A percentile compares a stretch with the other conserved stretches of the same genome.
phyloP scores from a whole-genome alignment of 129 eudicot genomes.

The Flaveria robusta region DNA sequence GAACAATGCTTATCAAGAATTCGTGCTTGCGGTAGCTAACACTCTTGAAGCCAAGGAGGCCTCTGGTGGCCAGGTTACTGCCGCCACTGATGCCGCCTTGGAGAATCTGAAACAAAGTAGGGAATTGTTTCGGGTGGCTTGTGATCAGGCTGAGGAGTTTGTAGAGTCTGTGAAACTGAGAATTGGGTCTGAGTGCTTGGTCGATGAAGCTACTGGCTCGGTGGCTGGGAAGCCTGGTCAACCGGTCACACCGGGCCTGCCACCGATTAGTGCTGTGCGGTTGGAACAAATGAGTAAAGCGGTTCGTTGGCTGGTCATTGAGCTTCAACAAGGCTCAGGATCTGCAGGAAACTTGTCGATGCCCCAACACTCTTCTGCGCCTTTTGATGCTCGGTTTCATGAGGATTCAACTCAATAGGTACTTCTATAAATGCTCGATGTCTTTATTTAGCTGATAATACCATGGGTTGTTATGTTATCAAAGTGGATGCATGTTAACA shows the following conservation, averaged over 20 bases:
- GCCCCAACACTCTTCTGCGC: slow-evolving; percentile 57
- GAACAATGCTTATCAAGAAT: slow-evolving; percentile 69
- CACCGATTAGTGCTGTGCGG: slow-evolving; percentile 84
- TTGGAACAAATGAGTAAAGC: slow-evolving; percentile 97
- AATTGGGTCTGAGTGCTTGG: slow-evolving; percentile 86
- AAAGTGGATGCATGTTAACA: neutral
- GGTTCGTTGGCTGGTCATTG: slow-evolving; percentile 84
- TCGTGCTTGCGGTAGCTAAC: slow-evolving; percentile 57
- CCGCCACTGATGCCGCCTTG: slow-evolving; percentile 72
- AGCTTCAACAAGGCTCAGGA: slow-evolving; percentile 86
- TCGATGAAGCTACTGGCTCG: slow-evolving; percentile 91
- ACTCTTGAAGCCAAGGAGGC: slow-evolving; percentile 67
- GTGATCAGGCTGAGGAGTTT: slow-evolving; percentile 94
- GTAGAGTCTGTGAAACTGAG: slow-evolving; percentile 87
- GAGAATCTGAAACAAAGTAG: slow-evolving; percentile 83
- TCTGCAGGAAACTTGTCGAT: slow-evolving; percentile 47
- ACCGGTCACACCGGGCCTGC: slow-evolving; percentile 53
- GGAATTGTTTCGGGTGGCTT: slow-evolving; percentile 85
- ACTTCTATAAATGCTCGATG: neutral
- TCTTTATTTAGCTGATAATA: neutral
- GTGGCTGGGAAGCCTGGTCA: slow-evolving; percentile 61
- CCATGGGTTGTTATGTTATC: neutral
- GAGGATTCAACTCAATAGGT: slow-evolving; percentile 84
- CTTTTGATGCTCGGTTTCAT: slow-evolving; percentile 79
- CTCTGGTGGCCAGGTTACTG: slow-evolving; percentile 62